These are phyloP conservation scores for Physaria fendleri DNA, from an alignment of 345 rosid genomes.

Conservation along the genomic window DNA sequence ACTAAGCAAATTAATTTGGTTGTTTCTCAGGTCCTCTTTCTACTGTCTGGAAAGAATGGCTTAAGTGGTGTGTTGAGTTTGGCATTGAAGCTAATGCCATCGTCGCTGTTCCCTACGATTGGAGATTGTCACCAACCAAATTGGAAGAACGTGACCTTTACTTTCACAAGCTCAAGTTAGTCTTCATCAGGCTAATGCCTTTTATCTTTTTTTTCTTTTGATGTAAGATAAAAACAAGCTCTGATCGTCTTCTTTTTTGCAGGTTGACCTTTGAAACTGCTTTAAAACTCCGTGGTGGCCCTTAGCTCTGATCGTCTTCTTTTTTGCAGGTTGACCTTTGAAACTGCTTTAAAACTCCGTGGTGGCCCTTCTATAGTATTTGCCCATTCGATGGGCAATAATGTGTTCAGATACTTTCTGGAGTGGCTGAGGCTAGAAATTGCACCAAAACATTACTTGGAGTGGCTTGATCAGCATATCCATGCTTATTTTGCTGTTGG, in stretches of 20 bases:
- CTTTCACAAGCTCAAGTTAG: constrained; percentile 95
- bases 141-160: constrained; percentile 97
- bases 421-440: constrained; percentile 99
- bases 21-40: constrained; percentile 80
- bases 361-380: constrained; percentile 93
- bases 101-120: constrained; percentile 93
- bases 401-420: constrained; percentile 89
- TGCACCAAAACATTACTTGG: constrained; percentile 83
- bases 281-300: constrained; percentile 85
- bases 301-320: constrained; percentile 24
- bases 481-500: constrained; percentile 96
- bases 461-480: constrained; percentile 92
- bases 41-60: constrained; percentile 98
- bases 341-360: constrained; percentile 83
- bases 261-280: constrained; percentile 97
- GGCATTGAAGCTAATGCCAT: constrained; percentile 94
- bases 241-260: constrained; percentile 15
- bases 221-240: background rate
- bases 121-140: constrained; percentile 93
- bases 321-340: constrained; percentile 75
- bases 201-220: background rate
- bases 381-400: constrained; percentile 97
- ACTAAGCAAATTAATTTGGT: background rate
- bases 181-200: constrained; percentile 11
- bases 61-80: constrained; percentile 96